These are phyloP conservation scores for Fusarium sp. DNA, from an alignment of 2,329 filamentous ascomycete genomes.

Conservation along the genomic window DNA sequence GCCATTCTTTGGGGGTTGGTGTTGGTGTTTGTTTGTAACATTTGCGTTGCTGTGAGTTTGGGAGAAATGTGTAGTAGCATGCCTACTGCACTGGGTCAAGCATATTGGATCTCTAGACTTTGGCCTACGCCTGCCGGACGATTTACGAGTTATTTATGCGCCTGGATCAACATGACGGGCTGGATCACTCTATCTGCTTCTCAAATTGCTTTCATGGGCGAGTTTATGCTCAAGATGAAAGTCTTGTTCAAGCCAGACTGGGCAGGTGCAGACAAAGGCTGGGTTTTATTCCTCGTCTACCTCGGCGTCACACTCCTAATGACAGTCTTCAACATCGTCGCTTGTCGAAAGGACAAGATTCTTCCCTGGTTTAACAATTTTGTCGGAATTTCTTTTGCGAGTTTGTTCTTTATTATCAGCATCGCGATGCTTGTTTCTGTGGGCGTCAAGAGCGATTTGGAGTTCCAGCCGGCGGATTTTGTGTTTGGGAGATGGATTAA, in stretches of 20 bases:
- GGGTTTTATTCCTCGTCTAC: constrained; percentile 67
- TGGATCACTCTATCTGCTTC: constrained; percentile 69
- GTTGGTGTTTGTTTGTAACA: constrained; percentile 63
- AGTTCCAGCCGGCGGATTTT: constrained; percentile 62
- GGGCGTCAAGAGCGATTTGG: constrained; percentile 55
- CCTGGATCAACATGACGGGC: constrained; percentile 70
- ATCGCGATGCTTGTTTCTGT: constrained; percentile 64
- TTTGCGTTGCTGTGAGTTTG: constrained; percentile 62
- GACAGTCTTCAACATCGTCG: constrained; percentile 62
- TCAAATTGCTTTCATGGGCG: constrained; percentile 67
- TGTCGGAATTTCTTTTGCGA: constrained; percentile 63
- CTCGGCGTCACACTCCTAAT: constrained; percentile 60
- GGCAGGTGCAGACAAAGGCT: constrained; percentile 58
- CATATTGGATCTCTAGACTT: constrained; percentile 62
- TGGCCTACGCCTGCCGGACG: constrained; percentile 56
- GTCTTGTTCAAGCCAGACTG: constrained; percentile 62
- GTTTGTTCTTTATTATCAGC: constrained; percentile 63
- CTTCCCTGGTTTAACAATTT: constrained; percentile 66
- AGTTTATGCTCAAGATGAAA: constrained; percentile 68
- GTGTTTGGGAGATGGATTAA: constrained; percentile 63
- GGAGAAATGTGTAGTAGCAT: constrained; percentile 68
- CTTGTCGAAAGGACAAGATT: constrained; percentile 57
- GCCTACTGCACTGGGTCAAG: constrained; percentile 70
- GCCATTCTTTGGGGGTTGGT: constrained; percentile 66
- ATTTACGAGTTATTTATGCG: constrained; percentile 66